phyloP scores from a whole-genome alignment of 2,329 filamentous ascomycete species.

The Claviceps pazoutovae region DNA sequence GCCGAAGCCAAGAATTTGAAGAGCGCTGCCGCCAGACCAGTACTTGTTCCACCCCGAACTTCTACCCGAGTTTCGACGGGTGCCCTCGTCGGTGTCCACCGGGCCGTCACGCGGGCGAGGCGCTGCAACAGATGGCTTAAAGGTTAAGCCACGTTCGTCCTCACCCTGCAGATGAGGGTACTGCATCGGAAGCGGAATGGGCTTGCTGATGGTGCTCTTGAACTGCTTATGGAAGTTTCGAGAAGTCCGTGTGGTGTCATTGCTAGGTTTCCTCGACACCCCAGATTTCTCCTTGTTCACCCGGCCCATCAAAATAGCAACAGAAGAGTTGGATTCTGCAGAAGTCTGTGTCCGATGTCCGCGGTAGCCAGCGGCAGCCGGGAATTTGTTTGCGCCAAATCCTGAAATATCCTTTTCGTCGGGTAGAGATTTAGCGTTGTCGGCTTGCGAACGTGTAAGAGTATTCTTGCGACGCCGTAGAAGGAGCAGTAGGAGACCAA shows the following conservation, averaged over 20 bases:
- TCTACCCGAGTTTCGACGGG: slow-evolving; percentile 52
- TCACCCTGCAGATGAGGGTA: slow-evolving; percentile 20
- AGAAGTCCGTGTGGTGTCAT: slow-evolving; percentile 35
- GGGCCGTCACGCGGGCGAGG: slow-evolving; percentile 22
- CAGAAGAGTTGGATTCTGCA: slow-evolving; percentile 44
- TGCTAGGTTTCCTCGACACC: slow-evolving; percentile 40
- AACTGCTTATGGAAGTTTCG: slow-evolving; percentile 46
- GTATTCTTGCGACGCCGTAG: slow-evolving; percentile 35
- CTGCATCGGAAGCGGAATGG: slow-evolving; percentile 33
- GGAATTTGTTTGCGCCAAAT: slow-evolving; percentile 29
- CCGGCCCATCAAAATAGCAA: slow-evolving; percentile 54
- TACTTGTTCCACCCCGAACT: slow-evolving; percentile 68
- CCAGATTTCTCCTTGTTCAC: slow-evolving; percentile 31
- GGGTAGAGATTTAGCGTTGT: slow-evolving; percentile 27
- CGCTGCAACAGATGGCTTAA: slow-evolving; percentile 19
- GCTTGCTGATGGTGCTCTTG: slow-evolving; percentile 49
- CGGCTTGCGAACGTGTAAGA: slow-evolving; percentile 32
- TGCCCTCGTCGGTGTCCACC: slow-evolving; percentile 25
- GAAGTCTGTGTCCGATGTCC: slow-evolving; percentile 41
- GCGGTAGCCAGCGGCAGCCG: slow-evolving; percentile 26
- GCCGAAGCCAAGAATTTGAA: slow-evolving; percentile 51
- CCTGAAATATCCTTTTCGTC: slow-evolving; percentile 45
- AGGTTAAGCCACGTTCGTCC: slow-evolving; percentile 29
- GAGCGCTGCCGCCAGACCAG: slow-evolving; percentile 59
- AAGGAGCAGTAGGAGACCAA: slow-evolving; percentile 59